A percentile compares a stretch with the other conserved stretches of the same genome.
These are phyloP conservation scores for Pythium dissimile DNA, from an alignment of 352 stramenopile species.

Conservation along the genomic window DNA sequence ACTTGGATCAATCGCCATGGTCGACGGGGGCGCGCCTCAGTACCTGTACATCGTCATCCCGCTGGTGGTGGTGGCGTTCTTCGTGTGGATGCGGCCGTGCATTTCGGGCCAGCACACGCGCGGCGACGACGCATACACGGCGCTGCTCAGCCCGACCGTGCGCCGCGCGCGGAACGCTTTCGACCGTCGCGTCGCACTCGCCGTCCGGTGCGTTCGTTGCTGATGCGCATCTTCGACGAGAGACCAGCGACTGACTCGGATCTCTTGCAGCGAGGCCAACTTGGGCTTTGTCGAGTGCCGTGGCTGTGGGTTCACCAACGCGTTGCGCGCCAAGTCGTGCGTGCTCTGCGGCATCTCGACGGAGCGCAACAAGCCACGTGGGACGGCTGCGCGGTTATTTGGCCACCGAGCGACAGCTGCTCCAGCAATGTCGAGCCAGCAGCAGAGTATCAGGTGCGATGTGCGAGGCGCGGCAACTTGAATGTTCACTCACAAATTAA, in stretches of 20 bases:
- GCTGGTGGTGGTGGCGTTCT: not conserved
- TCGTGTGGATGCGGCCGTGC: constrained; percentile 2
- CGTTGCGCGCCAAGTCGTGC: constrained; percentile 3
- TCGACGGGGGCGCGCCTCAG: not conserved
- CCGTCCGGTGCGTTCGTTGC: not conserved
- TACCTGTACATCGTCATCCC: constrained; percentile 5
- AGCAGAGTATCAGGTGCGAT: too few relatives aligned
- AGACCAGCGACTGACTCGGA: not conserved
- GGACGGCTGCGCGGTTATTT: too few relatives aligned
- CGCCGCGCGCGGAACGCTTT: constrained; percentile 12
- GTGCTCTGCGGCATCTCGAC: constrained; percentile 3
- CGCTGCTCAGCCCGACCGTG: constrained; percentile 13
- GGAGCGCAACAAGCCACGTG: not conserved
- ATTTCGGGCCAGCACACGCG: constrained; percentile 2
- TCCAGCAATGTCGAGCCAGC: too few relatives aligned
- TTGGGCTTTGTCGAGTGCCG: constrained; percentile 1
- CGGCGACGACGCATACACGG: constrained; percentile 9
- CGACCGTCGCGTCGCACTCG: constrained; percentile 8
- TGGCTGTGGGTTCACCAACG: constrained; percentile 6
- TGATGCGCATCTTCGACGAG: not conserved
- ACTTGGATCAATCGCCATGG: not conserved
- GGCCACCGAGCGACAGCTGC: too few relatives aligned
- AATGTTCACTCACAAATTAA: too few relatives aligned
- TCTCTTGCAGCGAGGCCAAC: constrained; percentile 3
- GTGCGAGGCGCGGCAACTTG: too few relatives aligned